Evolutionary conservation across 352 stramenopile genomes (phyloP), one percentile per base, ranked within the genome.

Genomic region (Pythium phragmiticola): DNA sequence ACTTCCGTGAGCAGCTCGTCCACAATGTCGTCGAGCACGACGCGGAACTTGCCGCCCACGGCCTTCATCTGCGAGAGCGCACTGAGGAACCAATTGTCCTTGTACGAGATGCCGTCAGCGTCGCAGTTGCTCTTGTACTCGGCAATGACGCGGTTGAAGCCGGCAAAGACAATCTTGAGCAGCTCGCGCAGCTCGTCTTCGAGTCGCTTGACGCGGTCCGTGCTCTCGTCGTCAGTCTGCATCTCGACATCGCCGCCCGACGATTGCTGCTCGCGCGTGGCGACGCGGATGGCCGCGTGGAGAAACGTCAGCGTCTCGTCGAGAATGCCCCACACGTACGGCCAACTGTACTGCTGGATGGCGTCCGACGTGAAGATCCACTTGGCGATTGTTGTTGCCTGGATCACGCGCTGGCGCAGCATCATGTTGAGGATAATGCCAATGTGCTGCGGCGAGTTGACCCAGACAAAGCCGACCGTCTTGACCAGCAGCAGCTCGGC

Each of bases 261-360:
- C n/a, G 26, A 60, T 46, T 51, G 54, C 53, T 75, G 64, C 26
- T 66, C 63, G 26, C 16, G 41, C 39, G 74, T 73, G 54, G 79
- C 80, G 6, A 63, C 51, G 12, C 21, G 33, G 52, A 86, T 84
- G 23, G 63, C 60, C 11, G 74, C 69, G 53, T 84, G 71, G 34
- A 89, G 58, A 30, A 88, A 88, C 26, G 66, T 72, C 28, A 94
- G 46, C 23, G 86, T 90, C 42, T 90, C 82, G 55, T 89, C 73
- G 37, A 92, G 55, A 47, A 95, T 92, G 6, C 78, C 80, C 86
- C 86, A 95, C 48, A 95, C 81, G 61, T 95, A 95, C 37, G 84
- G 86, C 86, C 86, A 95, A 70, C 86, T 93, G 70, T 92, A 95
- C 63, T 95, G 86, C 73, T 93, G 86, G 19, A 92, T 77, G 5